Percentiles rank a stretch among this genome's conserved stretches.
Evolutionary conservation across 768 basidiomycete species (phyloP).

Genomic region (Rhizopogon sp.): DNA sequence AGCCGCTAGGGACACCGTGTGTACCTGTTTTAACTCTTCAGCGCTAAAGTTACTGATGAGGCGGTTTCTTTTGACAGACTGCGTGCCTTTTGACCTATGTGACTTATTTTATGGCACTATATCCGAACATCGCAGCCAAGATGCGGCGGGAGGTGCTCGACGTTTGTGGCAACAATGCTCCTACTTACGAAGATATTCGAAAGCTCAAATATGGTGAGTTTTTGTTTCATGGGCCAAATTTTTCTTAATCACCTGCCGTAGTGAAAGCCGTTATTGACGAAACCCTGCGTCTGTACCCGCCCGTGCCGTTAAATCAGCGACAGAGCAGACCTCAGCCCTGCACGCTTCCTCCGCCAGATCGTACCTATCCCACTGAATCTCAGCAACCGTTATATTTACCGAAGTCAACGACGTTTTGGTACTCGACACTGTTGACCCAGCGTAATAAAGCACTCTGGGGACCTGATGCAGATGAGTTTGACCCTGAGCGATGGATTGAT

Average conservation of each 20-base stretch:
- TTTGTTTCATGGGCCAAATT: constrained; percentile 1
- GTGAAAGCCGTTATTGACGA: constrained; percentile 80
- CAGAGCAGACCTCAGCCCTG: constrained; percentile 47
- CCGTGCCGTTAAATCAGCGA: constrained; percentile 69
- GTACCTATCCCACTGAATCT: constrained; percentile 35
- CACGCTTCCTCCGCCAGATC: constrained; percentile 47
- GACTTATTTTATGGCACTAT: constrained; percentile 63
- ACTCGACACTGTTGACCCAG: constrained; percentile 59
- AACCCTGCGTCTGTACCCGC: constrained; percentile 71
- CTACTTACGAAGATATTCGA: constrained; percentile 53
- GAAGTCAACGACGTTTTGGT: constrained; percentile 49
- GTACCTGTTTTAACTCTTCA: constrained; percentile 14
- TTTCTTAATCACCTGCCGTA: constrained; percentile 17
- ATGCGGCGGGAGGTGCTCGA: constrained; percentile 59
- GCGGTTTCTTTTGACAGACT: constrained; percentile 37
- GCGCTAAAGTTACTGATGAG: background rate
- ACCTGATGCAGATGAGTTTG: constrained; percentile 67
- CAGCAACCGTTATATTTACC: constrained; percentile 54
- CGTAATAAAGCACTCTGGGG: constrained; percentile 71
- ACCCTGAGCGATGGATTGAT: constrained; percentile 76
- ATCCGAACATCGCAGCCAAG: constrained; percentile 49
- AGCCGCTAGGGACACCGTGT: constrained; percentile 73
- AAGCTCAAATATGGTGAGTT: constrained; percentile 62
- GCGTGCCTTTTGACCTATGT: constrained; percentile 64
- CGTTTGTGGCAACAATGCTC: constrained; percentile 45